phyloP scores from a whole-genome alignment of 2,329 filamentous ascomycete genomes.

The Botrytis medusae region DNA sequence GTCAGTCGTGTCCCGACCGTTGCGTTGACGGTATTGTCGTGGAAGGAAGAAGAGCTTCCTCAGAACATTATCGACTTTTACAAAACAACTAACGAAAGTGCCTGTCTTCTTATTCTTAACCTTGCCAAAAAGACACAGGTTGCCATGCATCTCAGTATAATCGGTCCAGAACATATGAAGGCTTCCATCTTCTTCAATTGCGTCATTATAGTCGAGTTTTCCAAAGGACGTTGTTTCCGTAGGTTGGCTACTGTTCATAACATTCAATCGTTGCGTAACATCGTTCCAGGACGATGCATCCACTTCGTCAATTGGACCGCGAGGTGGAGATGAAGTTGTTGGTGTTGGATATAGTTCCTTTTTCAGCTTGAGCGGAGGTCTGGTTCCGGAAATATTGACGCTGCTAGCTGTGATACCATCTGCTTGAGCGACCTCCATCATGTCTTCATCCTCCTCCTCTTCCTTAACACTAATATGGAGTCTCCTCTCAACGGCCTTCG shows the following conservation, averaged over 20 bases:
- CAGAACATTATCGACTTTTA: constrained; percentile 92
- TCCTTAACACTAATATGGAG: constrained; percentile 59
- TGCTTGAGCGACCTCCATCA: constrained; percentile 83
- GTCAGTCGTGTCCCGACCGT: constrained; percentile 66
- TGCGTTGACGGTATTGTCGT: constrained; percentile 65
- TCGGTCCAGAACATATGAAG: constrained; percentile 96
- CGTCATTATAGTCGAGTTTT: constrained; percentile 80
- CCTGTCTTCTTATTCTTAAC: constrained; percentile 84
- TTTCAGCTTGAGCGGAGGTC: constrained; percentile 72
- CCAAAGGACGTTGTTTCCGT: constrained; percentile 65
- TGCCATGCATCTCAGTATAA: constrained; percentile 89
- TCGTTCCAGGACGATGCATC: constrained; percentile 88
- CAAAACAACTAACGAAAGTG: constrained; percentile 83
- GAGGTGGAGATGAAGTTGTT: constrained; percentile 72
- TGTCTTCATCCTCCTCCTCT: constrained; percentile 72
- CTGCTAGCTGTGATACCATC: constrained; percentile 67
- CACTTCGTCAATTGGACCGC: constrained; percentile 58
- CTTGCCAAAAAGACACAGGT: constrained; percentile 91
- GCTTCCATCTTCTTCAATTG: constrained; percentile 90
- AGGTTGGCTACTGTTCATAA: constrained; percentile 72
- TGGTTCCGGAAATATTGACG: constrained; percentile 81
- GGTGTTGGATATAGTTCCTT: constrained; percentile 71
- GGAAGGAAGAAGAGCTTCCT: constrained; percentile 93
- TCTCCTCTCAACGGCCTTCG: constrained; percentile 75
- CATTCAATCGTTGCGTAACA: constrained; percentile 81